Base-by-base conservation (phyloP, 176 grass and related monocot genomes). In the Pontederia crassipes region DNA sequence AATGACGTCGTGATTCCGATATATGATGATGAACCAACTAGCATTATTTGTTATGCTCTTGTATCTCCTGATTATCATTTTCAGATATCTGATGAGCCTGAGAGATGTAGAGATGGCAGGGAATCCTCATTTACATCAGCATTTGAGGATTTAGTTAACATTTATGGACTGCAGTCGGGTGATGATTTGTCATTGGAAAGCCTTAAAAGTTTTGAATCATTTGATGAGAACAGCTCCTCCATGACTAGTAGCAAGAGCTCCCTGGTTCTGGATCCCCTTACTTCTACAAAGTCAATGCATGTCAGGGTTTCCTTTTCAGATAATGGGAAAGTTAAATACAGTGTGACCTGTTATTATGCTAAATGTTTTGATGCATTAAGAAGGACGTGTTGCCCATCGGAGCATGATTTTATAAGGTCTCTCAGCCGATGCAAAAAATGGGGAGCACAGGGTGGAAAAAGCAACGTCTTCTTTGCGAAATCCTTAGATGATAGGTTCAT, bases 401-500 rank as follows among this genome's bases (percentile, higher is more conserved):
- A 92, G 61, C 47, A 83, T 61, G 84, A 92, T 54, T 98, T 92
- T 79, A 56, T 92, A 29, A 92, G 93, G 58, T 98, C 93, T 45
- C 78, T 92, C 62, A 88, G 93, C 68, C 81, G 93, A 49, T 92
- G 87, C 62, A 92, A 92, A 75, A 92, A 92, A 79, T 98, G 87
- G 87, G 87, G 84, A 54, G 87, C 93, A 65, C 93, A 98, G 61
- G 93, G 93, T 52, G 93, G 93, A 27, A 98, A 98, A 74, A 98
- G 87, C 59, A 98, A 98, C 77, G 93, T 92, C 40, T 98, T 92
- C 57, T 98, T 98, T 72, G 87, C 93, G 2, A 98, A 98, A 82
- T 98, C 93, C 69, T 64, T 92, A 73, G 87, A 98, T 77, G 93
- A 98, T 76, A 98, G 92, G 61, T 96, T 96, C 76, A 85, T 96